Base-by-base conservation (phyloP, 129 eudicot species). In the Arctium minus region DNA sequence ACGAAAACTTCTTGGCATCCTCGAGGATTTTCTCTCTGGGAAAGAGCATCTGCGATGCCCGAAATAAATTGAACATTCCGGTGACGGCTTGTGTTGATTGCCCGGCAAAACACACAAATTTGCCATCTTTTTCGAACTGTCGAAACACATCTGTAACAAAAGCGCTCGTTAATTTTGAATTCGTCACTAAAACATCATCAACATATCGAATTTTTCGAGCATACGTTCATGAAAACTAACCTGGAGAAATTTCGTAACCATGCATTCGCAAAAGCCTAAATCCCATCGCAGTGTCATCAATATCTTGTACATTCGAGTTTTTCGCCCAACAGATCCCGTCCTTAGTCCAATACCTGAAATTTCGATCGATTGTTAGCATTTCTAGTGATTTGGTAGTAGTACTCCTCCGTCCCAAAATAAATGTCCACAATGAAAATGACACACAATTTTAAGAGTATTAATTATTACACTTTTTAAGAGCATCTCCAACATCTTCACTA, bases 271-370 rank as follows among this genome's bases (percentile, higher is more conserved):
- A 83, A 15, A 96, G 82, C 85, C 99, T 87, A 86, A 96, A 96
- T 30, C 86, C 99, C 99, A 96, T 96, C 1, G 98, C 97, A 12
- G 98, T 96, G 86, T 93, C 99, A 80, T 96, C 99, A 42, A 93
- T 87, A 85, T 96, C 99, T 78, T 93, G 96, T 71, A 96, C 96
- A 12, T 75, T 81, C 8, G 97, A 86, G 50, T 93, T 92, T 83
- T 90, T 91, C 8, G 98, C 99, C 99, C 98, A 93, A 73, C 98
- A 93, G 13, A 96, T 96, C 74, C 99, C 99, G 18, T 84, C 70
- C 7, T 87, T 79, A 0, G 97, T 90, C 97, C 96, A 93, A 85
- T 89, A 84, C 68, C 97, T 94, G 83, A 70, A 85, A 38, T n/a
- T 6, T 12, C 40, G 0, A 30, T 39, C 0, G 10, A 3, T 50